Percentiles rank a stretch among this genome's conserved stretches.
Conservation (phyloP, 768 basidiomycete species). For the Mycena crocata region DNA sequence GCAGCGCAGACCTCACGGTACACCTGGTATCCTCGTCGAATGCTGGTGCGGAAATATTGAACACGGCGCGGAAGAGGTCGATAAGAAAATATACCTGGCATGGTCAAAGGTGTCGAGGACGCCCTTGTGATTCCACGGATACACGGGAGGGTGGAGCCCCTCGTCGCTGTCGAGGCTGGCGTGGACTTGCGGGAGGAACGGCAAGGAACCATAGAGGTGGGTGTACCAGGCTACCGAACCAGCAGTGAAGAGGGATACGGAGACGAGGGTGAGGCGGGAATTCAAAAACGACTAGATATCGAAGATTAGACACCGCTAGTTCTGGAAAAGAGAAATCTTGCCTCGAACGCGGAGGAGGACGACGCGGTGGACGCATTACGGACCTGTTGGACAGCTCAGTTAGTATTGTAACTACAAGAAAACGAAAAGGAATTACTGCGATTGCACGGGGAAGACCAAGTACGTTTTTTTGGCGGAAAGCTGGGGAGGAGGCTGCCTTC, state of each 20-base stretch:
- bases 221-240: slow-evolving; percentile 98
- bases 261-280: slow-evolving; percentile 80
- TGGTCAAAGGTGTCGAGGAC: slow-evolving; percentile 94
- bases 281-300: slow-evolving; percentile 66
- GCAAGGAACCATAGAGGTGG: slow-evolving; percentile 89
- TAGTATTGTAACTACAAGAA: slow-evolving; percentile 15
- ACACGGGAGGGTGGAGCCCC: slow-evolving; percentile 87
- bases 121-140: slow-evolving; percentile 95
- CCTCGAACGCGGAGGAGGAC: slow-evolving; percentile 70
- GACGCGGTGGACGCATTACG: slow-evolving; percentile 77
- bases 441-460: slow-evolving; percentile 56
- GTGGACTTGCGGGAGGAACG: slow-evolving; percentile 92
- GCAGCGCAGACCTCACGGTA: slow-evolving; percentile 99
- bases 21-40: slow-evolving; percentile 95
- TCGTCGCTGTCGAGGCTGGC: slow-evolving; percentile 94
- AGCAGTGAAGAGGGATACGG: slow-evolving; percentile 80
- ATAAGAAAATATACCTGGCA: slow-evolving; percentile 71
- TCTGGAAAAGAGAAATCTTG: slow-evolving; percentile 46
- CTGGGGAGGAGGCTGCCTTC: slow-evolving; percentile 61
- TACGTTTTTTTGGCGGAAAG: slow-evolving; percentile 57
- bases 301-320: slow-evolving; percentile 6
- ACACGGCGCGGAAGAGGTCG: slow-evolving; percentile 10
- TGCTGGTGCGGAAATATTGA: slow-evolving; percentile 59
- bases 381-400: slow-evolving; percentile 56
- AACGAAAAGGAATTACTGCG: slow-evolving; percentile 55